Evolutionary conservation across 1,284 basidiomycete species (phyloP).

Genomic region (Sanghuangporus baumii): DNA sequence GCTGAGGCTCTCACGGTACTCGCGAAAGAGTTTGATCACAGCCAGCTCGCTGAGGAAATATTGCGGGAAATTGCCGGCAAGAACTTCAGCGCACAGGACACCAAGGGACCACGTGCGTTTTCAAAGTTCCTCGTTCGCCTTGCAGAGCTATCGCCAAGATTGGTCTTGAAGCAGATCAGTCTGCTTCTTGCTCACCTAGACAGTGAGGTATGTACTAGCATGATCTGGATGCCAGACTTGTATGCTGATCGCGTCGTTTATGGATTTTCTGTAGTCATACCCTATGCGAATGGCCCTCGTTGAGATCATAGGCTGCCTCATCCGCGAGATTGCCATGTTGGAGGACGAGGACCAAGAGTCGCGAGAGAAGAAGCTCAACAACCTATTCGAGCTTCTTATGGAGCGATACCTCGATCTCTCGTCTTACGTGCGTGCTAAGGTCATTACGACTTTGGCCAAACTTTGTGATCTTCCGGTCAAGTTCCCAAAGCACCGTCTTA

Average conservation of each 20-base stretch:
- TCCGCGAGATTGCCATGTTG: conserved; percentile 66
- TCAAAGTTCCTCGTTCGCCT: conserved; percentile 82
- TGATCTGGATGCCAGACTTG: conserved; percentile 7
- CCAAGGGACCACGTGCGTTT: conserved; percentile 84
- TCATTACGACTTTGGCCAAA: conserved; percentile 71
- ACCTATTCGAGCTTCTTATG: conserved; percentile 79
- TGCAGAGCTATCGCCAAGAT: conserved; percentile 79
- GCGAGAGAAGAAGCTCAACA: conserved; percentile 77
- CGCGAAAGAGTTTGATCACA: conserved; percentile 83
- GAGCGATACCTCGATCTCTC: conserved; percentile 87
- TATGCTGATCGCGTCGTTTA: no score
- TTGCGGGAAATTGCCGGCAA: conserved; percentile 80
- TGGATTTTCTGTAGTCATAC: conserved; percentile 58
- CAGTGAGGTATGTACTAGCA: conserved; percentile 63
- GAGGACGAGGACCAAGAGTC: conserved; percentile 54
- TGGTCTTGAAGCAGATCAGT: conserved; percentile 87
- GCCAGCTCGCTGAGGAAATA: conserved; percentile 87
- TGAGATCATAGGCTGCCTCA: conserved; percentile 79
- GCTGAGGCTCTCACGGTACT: conserved; percentile 84
- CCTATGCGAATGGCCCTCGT: conserved; percentile 93
- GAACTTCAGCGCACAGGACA: conserved; percentile 76
- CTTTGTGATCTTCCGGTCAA: conserved; percentile 72
- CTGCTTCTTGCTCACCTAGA: conserved; percentile 84
- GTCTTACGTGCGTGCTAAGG: conserved; percentile 88
- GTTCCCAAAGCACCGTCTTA: conserved; percentile 83